Base-by-base conservation (phyloP, 768 basidiomycete species). In the Mrakia hoshinonis region DNA sequence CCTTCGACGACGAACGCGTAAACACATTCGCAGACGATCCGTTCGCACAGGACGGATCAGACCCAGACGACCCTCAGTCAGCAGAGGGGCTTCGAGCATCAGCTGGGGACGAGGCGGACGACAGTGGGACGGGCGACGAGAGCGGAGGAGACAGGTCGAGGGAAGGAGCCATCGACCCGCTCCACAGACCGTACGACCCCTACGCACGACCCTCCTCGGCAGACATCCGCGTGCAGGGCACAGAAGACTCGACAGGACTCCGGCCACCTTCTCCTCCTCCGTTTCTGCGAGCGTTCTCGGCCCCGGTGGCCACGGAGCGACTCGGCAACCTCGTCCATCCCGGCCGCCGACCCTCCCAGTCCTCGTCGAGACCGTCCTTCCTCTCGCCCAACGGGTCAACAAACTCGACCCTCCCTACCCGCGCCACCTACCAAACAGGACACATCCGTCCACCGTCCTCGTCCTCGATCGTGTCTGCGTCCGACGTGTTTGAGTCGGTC, bases 1-100 rank as follows among this genome's bases (percentile, higher is more conserved):
- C 72, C 1, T 73, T 73, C 46, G 72, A 73, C 60, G 55, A 54
- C 58, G 63, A 67, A 13, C 61, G 72, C 4, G 72, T 61, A 4
- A 38, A 63, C 65, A 51, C 70, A 18, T 73, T 73, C 51, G 67
- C 66, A 31, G 60, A 73, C 65, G 72, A 73, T 47, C 72, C 72
- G 20, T 73, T 73, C 58, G 72, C 72, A 0, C 60, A 73, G 18
- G 72, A 73, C 47, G 71, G 47, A 15, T 61, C 60, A 38, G 72
- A 72, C 7, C 66, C 47, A 43, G 71, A 72, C 1, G 65, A 73
- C 22, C 58, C 58, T 36, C 9, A 15, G 1, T 61, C 58, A 7
- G 58, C 58, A 36, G 58, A 3, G 36, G 58, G 36, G 7, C 4
- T 20, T 3, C 34, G 58, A 18, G 22, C 4, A 5, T 10, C 5